Evolutionary conservation across 2,329 filamentous ascomycete species (phyloP), one percentile per base, ranked within the genome.

Genomic region (Dryadomyces quercivorus): DNA sequence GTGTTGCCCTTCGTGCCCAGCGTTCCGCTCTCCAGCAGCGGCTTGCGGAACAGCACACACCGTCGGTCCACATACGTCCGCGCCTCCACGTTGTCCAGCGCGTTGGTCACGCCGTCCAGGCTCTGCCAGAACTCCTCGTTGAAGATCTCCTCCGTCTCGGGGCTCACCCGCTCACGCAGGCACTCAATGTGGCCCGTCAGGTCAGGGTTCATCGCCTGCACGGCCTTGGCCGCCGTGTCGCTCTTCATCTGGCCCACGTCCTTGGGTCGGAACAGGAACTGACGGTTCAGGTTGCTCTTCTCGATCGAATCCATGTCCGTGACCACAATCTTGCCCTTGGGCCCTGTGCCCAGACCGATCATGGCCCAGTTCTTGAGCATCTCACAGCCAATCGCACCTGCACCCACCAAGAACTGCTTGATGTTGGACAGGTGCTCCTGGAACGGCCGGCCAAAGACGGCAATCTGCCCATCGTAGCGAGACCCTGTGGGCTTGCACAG

Each of bases 281-380:
- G 93, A 46, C 93, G 81, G 75, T 98, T 98, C 52, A 98, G 76
- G 67, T 98, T 98, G 74, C 92, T 97, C 80, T 92, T 95, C 73
- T 98, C 93, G 62, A 98, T 98, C 54, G 91, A 91, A 66, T 98
- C 93, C 83, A 95, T 97, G 67, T 98, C 93, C 15, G 94, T 97
- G 51, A 98, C 87, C 56, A 75, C 88, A 64, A 98, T 94, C 69
- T 86, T 86, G 63, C 93, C 93, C 50, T 90, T 80, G 3, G 89
- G 88, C 4, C 93, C 93, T 48, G 87, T 88, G 47, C 86, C 92
- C 34, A 98, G 76, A 61, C 93, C 93, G 68, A 97, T 95, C 91
- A 98, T 94, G 40, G 94, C 92, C 91, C 93, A 98, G 70, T 97
- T 97, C 81, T 98, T 98, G 61, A 98, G 75, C 86, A 97, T 98